Evolutionary conservation across 2,329 filamentous ascomycete species (phyloP).

Genomic region (Teratosphaeria zuluensis): DNA sequence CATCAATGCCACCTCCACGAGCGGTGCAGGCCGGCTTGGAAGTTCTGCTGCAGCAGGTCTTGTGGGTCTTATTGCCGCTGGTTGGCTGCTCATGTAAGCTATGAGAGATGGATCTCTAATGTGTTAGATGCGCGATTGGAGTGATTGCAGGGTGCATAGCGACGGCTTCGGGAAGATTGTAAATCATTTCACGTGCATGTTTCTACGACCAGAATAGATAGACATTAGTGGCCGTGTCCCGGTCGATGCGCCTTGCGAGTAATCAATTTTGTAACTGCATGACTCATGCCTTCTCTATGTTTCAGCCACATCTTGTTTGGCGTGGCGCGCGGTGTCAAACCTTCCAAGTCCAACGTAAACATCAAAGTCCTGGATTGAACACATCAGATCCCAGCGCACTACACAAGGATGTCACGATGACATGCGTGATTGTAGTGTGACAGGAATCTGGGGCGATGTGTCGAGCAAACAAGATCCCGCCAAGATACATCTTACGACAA

Average conservation of each 20-base stretch:
- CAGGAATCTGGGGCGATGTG: not conserved
- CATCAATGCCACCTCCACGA: not conserved
- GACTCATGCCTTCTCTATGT: not conserved
- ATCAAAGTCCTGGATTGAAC: not conserved
- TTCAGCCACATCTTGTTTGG: not conserved
- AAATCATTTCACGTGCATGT: not conserved
- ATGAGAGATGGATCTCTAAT: not conserved
- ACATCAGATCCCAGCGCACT: not conserved
- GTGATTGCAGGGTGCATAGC: not conserved
- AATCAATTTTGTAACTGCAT: not conserved
- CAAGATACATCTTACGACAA: not conserved
- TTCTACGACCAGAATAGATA: too few relatives aligned
- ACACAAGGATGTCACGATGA: not conserved
- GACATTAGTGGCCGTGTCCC: too few relatives aligned
- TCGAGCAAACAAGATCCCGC: not conserved
- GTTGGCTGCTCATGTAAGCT: not conserved
- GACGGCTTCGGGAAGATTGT: not conserved
- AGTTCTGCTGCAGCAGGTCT: not conserved
- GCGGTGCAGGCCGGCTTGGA: not conserved
- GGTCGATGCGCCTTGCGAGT: too few relatives aligned
- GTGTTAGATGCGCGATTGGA: not conserved
- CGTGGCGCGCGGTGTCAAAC: not conserved
- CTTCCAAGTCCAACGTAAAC: not conserved
- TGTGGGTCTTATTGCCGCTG: not conserved
- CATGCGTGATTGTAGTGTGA: not conserved